Percentiles rank a stretch among this genome's conserved stretches.
These are phyloP conservation scores for Discostella stelligeroides DNA, from an alignment of 108 stramenopile genomes.

Conservation along the genomic window DNA sequence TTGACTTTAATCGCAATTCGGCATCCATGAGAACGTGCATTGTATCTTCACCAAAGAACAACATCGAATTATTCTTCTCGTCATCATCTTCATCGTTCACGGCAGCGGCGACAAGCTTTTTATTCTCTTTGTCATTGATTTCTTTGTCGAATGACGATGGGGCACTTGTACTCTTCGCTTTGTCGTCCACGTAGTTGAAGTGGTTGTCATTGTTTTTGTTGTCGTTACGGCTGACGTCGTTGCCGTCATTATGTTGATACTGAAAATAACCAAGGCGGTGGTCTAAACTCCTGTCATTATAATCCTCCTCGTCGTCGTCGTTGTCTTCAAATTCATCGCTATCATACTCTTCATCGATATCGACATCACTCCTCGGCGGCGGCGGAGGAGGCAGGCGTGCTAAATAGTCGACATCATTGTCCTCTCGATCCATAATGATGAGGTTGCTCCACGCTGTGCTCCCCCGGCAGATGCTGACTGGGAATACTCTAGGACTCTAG, in stretches of 20 bases:
- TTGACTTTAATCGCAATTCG: slow-evolving; percentile 21
- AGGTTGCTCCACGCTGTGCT: not conserved
- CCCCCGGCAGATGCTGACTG: not conserved
- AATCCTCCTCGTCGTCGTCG: not conserved
- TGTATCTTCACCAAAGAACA: slow-evolving; percentile 46
- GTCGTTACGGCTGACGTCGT: not conserved
- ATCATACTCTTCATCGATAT: not conserved
- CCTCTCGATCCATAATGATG: not conserved
- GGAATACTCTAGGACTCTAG: not conserved
- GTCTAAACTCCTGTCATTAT: not conserved
- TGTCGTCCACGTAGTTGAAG: too few species aligned
- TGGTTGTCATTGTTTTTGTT: not conserved
- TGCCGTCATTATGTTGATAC: not conserved
- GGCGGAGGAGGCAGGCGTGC: not conserved
- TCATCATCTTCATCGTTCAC: too few species aligned
- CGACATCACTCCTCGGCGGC: slow-evolving; percentile 4
- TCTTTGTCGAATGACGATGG: too few species aligned
- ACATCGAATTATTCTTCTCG: slow-evolving; percentile 9
- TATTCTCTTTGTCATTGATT: not conserved
- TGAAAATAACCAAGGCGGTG: not conserved
- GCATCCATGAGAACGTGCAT: slow-evolving; percentile 40
- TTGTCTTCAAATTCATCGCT: not conserved
- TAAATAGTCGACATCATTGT: not conserved
- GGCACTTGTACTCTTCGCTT: too few species aligned
- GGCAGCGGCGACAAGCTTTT: not conserved